A percentile compares a stretch with the other conserved stretches of the same genome.
Evolutionary conservation across 2,329 filamentous ascomycete genomes (phyloP).

Genomic region (Neopestalotiopsis sp.): DNA sequence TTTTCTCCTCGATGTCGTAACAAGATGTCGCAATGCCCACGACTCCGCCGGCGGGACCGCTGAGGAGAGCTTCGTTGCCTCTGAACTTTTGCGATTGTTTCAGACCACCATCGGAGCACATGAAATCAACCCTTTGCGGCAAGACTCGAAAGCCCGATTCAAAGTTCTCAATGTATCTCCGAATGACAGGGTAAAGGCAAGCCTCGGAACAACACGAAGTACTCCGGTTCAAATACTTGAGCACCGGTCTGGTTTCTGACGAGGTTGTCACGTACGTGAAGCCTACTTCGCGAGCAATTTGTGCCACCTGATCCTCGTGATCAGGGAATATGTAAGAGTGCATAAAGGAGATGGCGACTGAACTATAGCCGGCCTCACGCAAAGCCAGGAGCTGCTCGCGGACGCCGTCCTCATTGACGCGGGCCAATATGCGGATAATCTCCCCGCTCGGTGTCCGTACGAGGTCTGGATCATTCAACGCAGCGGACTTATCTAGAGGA

Average conservation of each 20-base stretch:
- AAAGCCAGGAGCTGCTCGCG: slow-evolving; percentile 62
- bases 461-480: slow-evolving; percentile 47
- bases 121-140: slow-evolving; percentile 68
- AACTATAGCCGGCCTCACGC: slow-evolving; percentile 61
- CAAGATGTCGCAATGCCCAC: slow-evolving; percentile 19
- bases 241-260: slow-evolving; percentile 72
- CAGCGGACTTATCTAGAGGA: slow-evolving; percentile 50
- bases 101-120: slow-evolving; percentile 59
- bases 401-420: slow-evolving; percentile 60
- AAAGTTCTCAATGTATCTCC: slow-evolving; percentile 71
- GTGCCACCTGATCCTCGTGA: slow-evolving; percentile 66
- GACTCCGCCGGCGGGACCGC: slow-evolving; percentile 20
- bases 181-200: slow-evolving; percentile 72
- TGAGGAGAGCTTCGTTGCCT: slow-evolving; percentile 66
- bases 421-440: slow-evolving; percentile 67
- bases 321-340: slow-evolving; percentile 74
- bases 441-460: slow-evolving; percentile 70
- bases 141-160: slow-evolving; percentile 65
- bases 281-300: slow-evolving; percentile 65
- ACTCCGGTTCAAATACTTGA: slow-evolving; percentile 70
- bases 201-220: slow-evolving; percentile 74
- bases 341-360: slow-evolving; percentile 66
- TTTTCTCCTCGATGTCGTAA: slow-evolving; percentile 14
- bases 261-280: slow-evolving; percentile 72
- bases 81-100: slow-evolving; percentile 89